Base-by-base conservation (phyloP, 805 yeast genomes). In the Yamadazyma paraphyllophila region DNA sequence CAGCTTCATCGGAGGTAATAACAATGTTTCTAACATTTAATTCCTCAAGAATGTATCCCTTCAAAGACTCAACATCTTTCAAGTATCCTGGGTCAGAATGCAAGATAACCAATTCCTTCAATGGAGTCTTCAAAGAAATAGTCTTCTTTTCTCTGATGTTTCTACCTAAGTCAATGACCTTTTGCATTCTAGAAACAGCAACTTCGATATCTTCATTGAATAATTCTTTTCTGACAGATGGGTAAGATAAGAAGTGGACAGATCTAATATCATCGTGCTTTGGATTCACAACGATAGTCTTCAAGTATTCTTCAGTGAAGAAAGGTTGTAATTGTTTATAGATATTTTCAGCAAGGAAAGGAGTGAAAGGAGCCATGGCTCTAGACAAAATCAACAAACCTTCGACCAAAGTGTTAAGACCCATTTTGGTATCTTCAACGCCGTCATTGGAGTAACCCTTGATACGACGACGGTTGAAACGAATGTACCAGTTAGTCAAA, bases 341-440 rank as follows among this genome's bases (percentile, higher is more conserved):
- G 57, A 94, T 87, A 60, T 80, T 81, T 61, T 94, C 99, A 41
- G 98, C 76, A 67, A 95, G 76, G 78, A 85, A 95, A 54, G 99
- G 99, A 43, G 98, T 91, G 73, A 94, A 94, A 54, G 99, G 99
- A 47, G 98, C 98, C 97, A 94, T 92, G 40, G 96, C 95, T 65
- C 97, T 83, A 42, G 82, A 85, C 61, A 94, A 82, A 38, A 89
- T 88, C 66, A 87, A 86, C 57, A 91, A 75, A 29, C 94, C 96
- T 65, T 90, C 96, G 46, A 91, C 83, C 67, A 94, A 75, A 17
- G 97, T 87, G 72, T 94, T 94, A 60, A 94, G 78, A 39, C 97
- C 97, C 59, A 79, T 80, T 56, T 82, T 67, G 58, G 97, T 85
- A 63, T 94, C 99, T 46, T 82, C 85, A 42, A 80, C 69, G 49